A percentile compares a stretch with the other conserved stretches of the same genome.
phyloP scores from a whole-genome alignment of 345 rosid species.

The Turritis glabra region DNA sequence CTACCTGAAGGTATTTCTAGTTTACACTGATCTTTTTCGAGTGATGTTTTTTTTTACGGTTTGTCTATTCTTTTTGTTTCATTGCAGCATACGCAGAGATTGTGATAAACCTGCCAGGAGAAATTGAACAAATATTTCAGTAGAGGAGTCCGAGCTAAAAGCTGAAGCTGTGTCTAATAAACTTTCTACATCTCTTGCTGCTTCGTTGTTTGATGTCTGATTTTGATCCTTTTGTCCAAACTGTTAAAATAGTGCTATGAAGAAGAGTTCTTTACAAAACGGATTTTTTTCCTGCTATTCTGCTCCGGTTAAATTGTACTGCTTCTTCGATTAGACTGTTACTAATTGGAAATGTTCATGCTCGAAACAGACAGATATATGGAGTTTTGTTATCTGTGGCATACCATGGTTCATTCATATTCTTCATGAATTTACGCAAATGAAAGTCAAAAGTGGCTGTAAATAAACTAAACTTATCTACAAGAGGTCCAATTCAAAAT shows the following conservation, averaged over 20 bases:
- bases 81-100: slow-evolving; percentile 90
- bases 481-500: not conserved
- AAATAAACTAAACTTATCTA: not conserved
- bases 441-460: slow-evolving; percentile 22
- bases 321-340: not conserved
- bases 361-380: not conserved
- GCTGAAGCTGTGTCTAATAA: slow-evolving; percentile 14
- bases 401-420: not conserved
- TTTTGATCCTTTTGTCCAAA: not conserved
- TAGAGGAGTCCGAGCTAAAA: slow-evolving; percentile 40
- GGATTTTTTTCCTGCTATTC: not conserved
- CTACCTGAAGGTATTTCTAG: slow-evolving; percentile 77
- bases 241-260: not conserved
- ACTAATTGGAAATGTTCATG: not conserved
- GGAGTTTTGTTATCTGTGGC: not conserved
- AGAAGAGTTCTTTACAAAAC: not conserved
- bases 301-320: not conserved
- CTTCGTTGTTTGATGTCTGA: not conserved
- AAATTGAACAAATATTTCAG: slow-evolving; percentile 58
- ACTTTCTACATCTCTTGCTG: not conserved
- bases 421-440: slow-evolving; percentile 8
- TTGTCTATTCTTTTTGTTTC: slow-evolving; percentile 5
- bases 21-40: not conserved
- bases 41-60: not conserved
- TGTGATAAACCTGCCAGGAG: slow-evolving; percentile 66